Evolutionary conservation across 371 early-diverging fungal genomes (phyloP), one percentile per base, ranked within the genome.

Genomic region (Phascolomyces articulosus): DNA sequence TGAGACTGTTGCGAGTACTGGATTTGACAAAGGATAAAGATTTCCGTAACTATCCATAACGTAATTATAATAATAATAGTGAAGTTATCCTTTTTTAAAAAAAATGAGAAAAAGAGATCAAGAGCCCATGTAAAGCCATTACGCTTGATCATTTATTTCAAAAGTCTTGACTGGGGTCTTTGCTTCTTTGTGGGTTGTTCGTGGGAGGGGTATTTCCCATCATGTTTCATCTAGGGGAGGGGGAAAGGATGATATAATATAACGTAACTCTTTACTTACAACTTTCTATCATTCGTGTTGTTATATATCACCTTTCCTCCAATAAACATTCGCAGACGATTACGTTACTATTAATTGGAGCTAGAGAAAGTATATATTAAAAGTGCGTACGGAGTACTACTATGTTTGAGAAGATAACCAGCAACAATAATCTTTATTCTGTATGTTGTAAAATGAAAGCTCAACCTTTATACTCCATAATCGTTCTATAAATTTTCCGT

Each of bases 21-120:
- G 74, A 47, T 69, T 70, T 20, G 58, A 55, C 59, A 67, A 57
- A 47, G 62, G 62, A 64, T 64, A 70, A 51, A 62, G 57, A 16
- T 58, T 55, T 31, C 68, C 64, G 68, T 68, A 68, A 55, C 55
- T 68, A 20, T 59, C 63, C 68, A 68, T 68, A 20, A 11, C 63
- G 28, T 28, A 18, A 26, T n/a, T 31, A 60, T 34, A 11, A 34
- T 34, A 9, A 11, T 9, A 34, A 34, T 9, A 11, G 6, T 34
- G 6, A 51, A 53, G 44, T 55, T n/a, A 60, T n/a, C n/a, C n/a
- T n/a, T n/a, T n/a, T n/a, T n/a, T n/a, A n/a, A n/a, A n/a, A n/a
- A n/a, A n/a, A n/a, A n/a, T n/a, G n/a, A n/a, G n/a, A 63, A 63
- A 53, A 53, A 41, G 24, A 60, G 51, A 24, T 51, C 51, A 51